Base-by-base conservation (phyloP, 2,329 filamentous ascomycete genomes). In the Paraconiothyrium brasiliense region DNA sequence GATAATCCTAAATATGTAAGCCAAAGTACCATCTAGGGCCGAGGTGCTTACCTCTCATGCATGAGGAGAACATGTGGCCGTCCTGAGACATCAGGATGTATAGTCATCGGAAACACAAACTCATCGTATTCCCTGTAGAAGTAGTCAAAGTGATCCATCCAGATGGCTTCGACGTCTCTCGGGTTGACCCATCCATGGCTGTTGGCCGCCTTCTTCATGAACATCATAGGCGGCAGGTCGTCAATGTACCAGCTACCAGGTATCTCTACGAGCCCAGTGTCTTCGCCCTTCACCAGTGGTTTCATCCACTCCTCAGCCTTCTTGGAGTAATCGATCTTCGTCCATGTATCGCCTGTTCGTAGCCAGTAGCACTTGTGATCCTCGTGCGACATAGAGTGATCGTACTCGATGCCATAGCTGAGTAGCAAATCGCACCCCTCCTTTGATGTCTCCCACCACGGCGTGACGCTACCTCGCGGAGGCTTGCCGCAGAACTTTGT, bases 61-160 rank as follows among this genome's bases (percentile, higher is more conserved):
- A 92, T 92, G 7, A 92, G 79, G 32, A 93, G 69, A 0, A 88
- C 90, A 76, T 93, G 90, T 0, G 90, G 90, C 20, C 89, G 83
- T 0, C 91, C 91, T 34, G 64, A 69, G 7, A 78, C 76, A 68
- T 93, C 90, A 0, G 90, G 91, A 75, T 93, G 90, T 39, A 92
- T 89, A 0, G 90, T 93, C 76, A 93, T 90, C 0, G 91, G 90
- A 68, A 93, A 92, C 56, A 92, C 85, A 64, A 92, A 92, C 67
- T 91, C 89, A 67, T 93, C 90, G 64, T 92, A 90, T 75, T 93
- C 89, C 32, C 90, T 83, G 74, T 93, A 93, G 70, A 91, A 92
- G 77, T 92, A 92, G 68, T 89, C 85, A 61, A 90, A 90, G 65
- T 90, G 87, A 62, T 90, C 87, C 67, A 84, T 79, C 88, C 87